phyloP scores from a whole-genome alignment of 768 basidiomycete genomes.

The Rhizopogon vinicolor region DNA sequence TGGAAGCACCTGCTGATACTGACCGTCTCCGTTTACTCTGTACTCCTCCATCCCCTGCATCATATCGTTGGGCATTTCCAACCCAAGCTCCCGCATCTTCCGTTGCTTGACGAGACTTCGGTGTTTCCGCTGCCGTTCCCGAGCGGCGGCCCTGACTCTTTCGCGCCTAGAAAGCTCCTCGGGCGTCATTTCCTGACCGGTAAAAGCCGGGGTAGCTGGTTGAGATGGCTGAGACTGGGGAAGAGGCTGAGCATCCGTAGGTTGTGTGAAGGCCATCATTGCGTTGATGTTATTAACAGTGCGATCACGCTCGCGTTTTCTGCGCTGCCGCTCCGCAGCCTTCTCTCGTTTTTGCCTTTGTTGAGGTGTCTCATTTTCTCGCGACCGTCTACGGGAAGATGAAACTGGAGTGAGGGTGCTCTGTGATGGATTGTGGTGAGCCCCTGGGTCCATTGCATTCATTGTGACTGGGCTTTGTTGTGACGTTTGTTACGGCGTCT shows the following conservation, averaged over 20 bases:
- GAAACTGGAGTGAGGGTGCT: slow-evolving; percentile 26
- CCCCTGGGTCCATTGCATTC: slow-evolving; percentile 32
- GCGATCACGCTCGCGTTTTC: slow-evolving; percentile 73
- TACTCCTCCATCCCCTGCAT: slow-evolving; percentile 64
- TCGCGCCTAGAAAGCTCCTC: slow-evolving; percentile 69
- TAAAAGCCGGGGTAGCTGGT: slow-evolving; percentile 17
- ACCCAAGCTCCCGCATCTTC: slow-evolving; percentile 77
- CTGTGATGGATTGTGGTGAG: slow-evolving; percentile 26
- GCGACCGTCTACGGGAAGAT: slow-evolving; percentile 48
- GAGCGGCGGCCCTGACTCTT: slow-evolving; percentile 67
- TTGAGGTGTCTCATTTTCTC: slow-evolving; percentile 70
- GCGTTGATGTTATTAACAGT: slow-evolving; percentile 37
- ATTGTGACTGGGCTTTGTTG: slow-evolving; percentile 18
- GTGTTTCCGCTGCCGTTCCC: slow-evolving; percentile 82
- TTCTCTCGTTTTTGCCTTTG: slow-evolving; percentile 80
- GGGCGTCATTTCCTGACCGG: slow-evolving; percentile 39
- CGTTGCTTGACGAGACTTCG: slow-evolving; percentile 72
- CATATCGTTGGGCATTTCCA: slow-evolving; percentile 78
- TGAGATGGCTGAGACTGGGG: slow-evolving; percentile 29
- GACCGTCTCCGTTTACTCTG: slow-evolving; percentile 43
- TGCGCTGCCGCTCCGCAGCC: slow-evolving; percentile 78
- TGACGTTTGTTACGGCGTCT: slow-evolving; percentile 31
- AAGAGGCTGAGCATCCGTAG: slow-evolving; percentile 27
- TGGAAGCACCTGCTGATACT: slow-evolving; percentile 31
- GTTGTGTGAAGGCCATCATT: slow-evolving; percentile 36